Conservation (phyloP, 345 rosid genomes). For the Trapa incisa region DNA sequence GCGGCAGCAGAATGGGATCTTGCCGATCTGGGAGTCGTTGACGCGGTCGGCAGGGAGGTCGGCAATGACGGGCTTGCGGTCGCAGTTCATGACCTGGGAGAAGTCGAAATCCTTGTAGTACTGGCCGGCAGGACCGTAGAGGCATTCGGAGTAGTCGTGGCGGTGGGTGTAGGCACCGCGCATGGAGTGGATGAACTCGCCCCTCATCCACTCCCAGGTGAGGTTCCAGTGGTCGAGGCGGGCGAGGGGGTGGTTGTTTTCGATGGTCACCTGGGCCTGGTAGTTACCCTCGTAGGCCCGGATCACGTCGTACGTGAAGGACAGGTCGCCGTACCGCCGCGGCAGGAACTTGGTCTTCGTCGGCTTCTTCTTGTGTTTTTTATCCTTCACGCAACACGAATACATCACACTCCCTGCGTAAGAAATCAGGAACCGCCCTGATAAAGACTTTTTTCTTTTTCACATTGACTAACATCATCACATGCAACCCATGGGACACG, state of each 20-base stretch:
- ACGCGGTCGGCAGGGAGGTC: constrained; percentile 49
- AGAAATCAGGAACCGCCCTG: neutral
- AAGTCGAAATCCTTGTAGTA: constrained; percentile 56
- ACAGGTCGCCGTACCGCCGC: constrained; percentile 51
- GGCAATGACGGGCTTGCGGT: constrained; percentile 47
- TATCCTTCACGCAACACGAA: constrained; percentile 61
- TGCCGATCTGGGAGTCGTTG: constrained; percentile 52
- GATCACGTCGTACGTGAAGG: constrained; percentile 52
- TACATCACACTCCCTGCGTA: constrained; percentile 46
- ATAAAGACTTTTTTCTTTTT: too few relatives aligned
- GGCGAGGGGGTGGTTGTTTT: constrained; percentile 59
- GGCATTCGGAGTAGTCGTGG: constrained; percentile 39
- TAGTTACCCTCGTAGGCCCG: constrained; percentile 61
- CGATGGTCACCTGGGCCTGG: constrained; percentile 78
- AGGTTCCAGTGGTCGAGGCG: constrained; percentile 86
- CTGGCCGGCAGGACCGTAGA: constrained; percentile 54
- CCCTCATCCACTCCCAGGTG: constrained; percentile 90
- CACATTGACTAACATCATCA: too few relatives aligned
- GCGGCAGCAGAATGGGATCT: constrained; percentile 65
- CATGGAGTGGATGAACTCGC: constrained; percentile 73
- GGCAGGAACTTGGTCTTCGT: constrained; percentile 31
- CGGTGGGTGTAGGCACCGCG: constrained; percentile 68
- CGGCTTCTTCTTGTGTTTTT: constrained; percentile 39
- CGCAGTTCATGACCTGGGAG: constrained; percentile 55
- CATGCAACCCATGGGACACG: too few relatives aligned